Base-by-base conservation (phyloP, 495 filamentous ascomycete species). In the Daldinia vernicosa region DNA sequence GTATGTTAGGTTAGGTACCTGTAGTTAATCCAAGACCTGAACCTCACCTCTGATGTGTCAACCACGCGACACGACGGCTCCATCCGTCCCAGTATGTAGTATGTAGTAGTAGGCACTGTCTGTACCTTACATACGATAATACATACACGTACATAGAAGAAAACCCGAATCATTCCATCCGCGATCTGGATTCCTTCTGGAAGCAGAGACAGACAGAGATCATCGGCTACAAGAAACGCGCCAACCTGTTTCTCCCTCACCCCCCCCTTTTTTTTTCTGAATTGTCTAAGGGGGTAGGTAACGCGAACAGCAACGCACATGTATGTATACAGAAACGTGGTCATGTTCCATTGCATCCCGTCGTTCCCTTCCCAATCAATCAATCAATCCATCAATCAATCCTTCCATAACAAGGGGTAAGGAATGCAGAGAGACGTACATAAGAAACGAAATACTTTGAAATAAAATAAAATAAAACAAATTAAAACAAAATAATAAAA, bases 321-420 rank as follows among this genome's bases (percentile, higher is more conserved):
- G n/a, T 45, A 45, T 45, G 30, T 32, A 72, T 68, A 64, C 60
- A 72, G 62, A 69, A 73, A 73, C 70, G 66, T 73, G 70, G 70
- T 69, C 64, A 63, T 73, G 70, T 73, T 73, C 66, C 70, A 73
- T 73, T 66, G 70, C 70, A 73, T 73, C 61, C 52, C 62, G 52
- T 27, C 60, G 22, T 12, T 32, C 33, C 51, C 51, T 37, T 54
- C 26, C 30, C 43, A 47, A 14, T 35, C 14, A 35, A 35, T 35
- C 17, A n/a, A n/a, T n/a, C n/a, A n/a, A n/a, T n/a, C n/a, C n/a
- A n/a, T n/a, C 43, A 47, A 14, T 35, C 14, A 35, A 35, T 35
- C 17, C 19, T 12, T 24, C 19, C 8, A 12, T 24, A n/a, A n/a
- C 19, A 47, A 22, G 43, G 43, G 43, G 19, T 39, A 28, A 53